Base-by-base conservation (phyloP, 345 rosid genomes). In the Ailanthus altissimus region DNA sequence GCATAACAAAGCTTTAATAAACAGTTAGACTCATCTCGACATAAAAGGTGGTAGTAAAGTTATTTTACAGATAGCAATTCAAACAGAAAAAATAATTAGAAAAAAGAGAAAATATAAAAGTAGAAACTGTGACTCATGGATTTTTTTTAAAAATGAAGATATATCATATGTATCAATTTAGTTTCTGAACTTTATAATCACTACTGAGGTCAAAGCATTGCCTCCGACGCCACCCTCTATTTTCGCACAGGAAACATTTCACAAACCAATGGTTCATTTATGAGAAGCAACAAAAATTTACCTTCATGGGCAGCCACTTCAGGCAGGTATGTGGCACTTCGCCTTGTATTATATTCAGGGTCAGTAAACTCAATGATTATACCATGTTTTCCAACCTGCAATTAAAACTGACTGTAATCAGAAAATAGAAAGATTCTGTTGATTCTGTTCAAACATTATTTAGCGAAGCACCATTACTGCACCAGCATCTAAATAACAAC, bases 251-350 rank as follows among this genome's bases (percentile, higher is more conserved):
- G 15, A 67, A 18, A 8, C 42, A 51, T 38, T 66, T 20, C 26
- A 51, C 26, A 38, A 64, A 36, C 2, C 7, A 75, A n/a, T 2
- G 51, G 40, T 75, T n/a, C 21, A 43, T 36, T 28, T 58, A 12
- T 15, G 60, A 36, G 10, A 40, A 47, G 74, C 42, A 77, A 56
- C 28, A 38, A 57, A 72, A 51, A 78, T 58, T 46, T 83, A 91
- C 99, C 98, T 96, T 96, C 99, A 75, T 93, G 94, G 67, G 97
- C 97, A 78, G 99, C 89, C 72, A 96, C 98, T 81, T 96, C 99
- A 71, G 99, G 99, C 87, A 96, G 77, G 78, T 96, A 96, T 49
- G 99, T 96, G 60, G 98, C 99, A 75, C 87, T 96, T 72, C 97
- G 89, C 86, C 88, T 90, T 69, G 83, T 53, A 11, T 81, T 87